Conservation (phyloP, 2,329 filamentous ascomycete genomes). For the Balansia obtecta region DNA sequence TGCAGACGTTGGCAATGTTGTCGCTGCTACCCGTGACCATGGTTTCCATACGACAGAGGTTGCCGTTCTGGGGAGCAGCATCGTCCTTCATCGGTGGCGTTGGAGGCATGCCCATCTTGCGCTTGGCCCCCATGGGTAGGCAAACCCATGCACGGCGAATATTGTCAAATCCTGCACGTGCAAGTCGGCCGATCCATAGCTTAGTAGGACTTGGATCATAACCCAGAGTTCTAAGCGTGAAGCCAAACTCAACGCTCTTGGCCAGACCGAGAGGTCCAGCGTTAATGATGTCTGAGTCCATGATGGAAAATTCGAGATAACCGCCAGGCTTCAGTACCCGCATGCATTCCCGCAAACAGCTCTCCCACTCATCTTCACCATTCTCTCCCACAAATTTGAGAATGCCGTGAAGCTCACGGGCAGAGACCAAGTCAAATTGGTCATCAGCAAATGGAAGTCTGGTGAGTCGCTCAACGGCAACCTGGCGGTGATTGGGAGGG, state of each 20-base stretch:
- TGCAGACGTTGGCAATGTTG: constrained; percentile 62
- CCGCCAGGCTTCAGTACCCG: constrained; percentile 88
- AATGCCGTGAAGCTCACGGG: constrained; percentile 72
- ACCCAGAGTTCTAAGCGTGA: constrained; percentile 75
- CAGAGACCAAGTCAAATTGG: constrained; percentile 86
- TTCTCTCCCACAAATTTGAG: constrained; percentile 62
- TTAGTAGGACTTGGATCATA: constrained; percentile 82
- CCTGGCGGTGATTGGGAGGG: constrained; percentile 75
- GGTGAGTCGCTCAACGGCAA: constrained; percentile 65
- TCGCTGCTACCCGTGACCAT: constrained; percentile 55
- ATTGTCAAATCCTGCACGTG: constrained; percentile 63
- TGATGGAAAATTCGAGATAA: constrained; percentile 78
- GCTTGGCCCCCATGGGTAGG: constrained; percentile 60
- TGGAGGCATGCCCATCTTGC: constrained; percentile 18
- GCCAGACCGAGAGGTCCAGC: constrained; percentile 68
- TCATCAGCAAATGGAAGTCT: constrained; percentile 73
- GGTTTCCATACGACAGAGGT: constrained; percentile 45
- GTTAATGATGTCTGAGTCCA: constrained; percentile 84
- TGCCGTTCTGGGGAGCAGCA: constrained; percentile 27
- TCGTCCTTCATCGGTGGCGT: constrained; percentile 21
- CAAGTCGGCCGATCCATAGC: constrained; percentile 63
- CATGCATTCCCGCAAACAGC: constrained; percentile 73
- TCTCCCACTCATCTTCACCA: constrained; percentile 74
- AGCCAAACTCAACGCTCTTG: constrained; percentile 83
- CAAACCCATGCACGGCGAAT: constrained; percentile 82